Evolutionary conservation across 2,329 filamentous ascomycete genomes (phyloP).

Genomic region (Trichophyton mentagrophytes): DNA sequence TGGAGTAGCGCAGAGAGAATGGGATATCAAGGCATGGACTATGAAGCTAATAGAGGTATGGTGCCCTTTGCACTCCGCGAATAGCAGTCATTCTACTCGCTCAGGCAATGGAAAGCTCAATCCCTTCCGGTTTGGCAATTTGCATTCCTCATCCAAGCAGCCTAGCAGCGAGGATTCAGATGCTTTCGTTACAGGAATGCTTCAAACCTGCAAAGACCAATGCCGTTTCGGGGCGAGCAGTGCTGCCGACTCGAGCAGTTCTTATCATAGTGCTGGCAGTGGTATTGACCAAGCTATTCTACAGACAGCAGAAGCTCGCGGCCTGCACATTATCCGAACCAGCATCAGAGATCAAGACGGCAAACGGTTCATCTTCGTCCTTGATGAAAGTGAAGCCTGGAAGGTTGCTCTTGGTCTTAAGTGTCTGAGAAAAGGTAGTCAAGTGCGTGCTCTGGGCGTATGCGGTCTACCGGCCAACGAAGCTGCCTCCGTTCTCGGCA

Average conservation of each 20-base stretch:
- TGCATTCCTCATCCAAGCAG: constrained; percentile 39
- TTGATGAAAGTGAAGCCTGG: constrained; percentile 48
- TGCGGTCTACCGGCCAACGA: constrained; percentile 39
- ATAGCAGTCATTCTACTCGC: constrained; percentile 25
- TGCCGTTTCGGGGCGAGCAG: constrained; percentile 40
- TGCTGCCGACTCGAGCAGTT: constrained; percentile 29
- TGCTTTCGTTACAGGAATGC: constrained; percentile 48
- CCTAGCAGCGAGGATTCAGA: constrained; percentile 55
- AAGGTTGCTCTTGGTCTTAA: constrained; percentile 49
- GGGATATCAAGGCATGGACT: constrained; percentile 98
- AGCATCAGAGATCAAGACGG: constrained; percentile 47
- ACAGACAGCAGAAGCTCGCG: constrained; percentile 34
- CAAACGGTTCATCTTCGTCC: constrained; percentile 49
- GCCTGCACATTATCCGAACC: constrained; percentile 46
- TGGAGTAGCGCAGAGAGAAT: constrained; percentile 84
- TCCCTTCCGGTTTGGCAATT: constrained; percentile 33
- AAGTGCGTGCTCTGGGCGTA: constrained; percentile 43
- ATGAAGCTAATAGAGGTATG: constrained; percentile 85
- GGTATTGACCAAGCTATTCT: constrained; percentile 14
- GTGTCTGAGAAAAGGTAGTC: constrained; percentile 42
- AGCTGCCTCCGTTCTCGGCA: constrained; percentile 28
- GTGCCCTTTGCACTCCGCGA: constrained; percentile 50
- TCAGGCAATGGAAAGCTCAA: constrained; percentile 18
- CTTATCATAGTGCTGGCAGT: constrained; percentile 17
- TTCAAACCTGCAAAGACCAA: constrained; percentile 51